phyloP scores from a whole-genome alignment of 306 rosid species.

The Quercus alba region DNA sequence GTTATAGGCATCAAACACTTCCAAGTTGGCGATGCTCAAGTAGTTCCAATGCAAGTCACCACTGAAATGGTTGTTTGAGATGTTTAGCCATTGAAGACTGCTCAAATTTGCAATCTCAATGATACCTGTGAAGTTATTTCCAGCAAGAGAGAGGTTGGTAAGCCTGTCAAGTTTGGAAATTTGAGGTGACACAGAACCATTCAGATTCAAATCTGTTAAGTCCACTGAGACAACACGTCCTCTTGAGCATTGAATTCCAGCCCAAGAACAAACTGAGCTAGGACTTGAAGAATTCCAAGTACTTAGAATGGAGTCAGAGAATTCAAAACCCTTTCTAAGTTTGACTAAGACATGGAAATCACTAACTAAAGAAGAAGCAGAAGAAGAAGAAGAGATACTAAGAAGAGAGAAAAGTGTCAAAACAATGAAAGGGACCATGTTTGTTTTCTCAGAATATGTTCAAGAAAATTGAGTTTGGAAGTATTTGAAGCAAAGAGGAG shows the following conservation, averaged over 20 bases:
- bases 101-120: constrained; percentile 50
- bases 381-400: constrained; percentile 39
- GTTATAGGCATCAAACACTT: constrained; percentile 71
- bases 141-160: constrained; percentile 60
- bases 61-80: constrained; percentile 66
- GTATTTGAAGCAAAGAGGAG: constrained; percentile 40
- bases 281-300: constrained; percentile 51
- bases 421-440: constrained; percentile 54
- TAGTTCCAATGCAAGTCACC: constrained; percentile 66
- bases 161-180: constrained; percentile 59
- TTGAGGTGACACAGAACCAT: constrained; percentile 60
- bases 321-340: constrained; percentile 58
- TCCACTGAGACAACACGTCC: constrained; percentile 61
- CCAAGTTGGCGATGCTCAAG: constrained; percentile 45
- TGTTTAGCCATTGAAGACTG: constrained; percentile 61
- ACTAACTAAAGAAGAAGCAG: constrained; percentile 49
- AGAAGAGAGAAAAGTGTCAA: constrained; percentile 55
- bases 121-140: constrained; percentile 69
- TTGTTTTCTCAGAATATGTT: constrained; percentile 19
- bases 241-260: constrained; percentile 52
- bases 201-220: constrained; percentile 56
- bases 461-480: constrained; percentile 53
- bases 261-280: constrained; percentile 72
- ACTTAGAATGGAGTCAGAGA: constrained; percentile 48
- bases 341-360: constrained; percentile 59